Evolutionary conservation across 345 rosid genomes (phyloP), one percentile per base, ranked within the genome.

Genomic region (Cardamine resedifolia): DNA sequence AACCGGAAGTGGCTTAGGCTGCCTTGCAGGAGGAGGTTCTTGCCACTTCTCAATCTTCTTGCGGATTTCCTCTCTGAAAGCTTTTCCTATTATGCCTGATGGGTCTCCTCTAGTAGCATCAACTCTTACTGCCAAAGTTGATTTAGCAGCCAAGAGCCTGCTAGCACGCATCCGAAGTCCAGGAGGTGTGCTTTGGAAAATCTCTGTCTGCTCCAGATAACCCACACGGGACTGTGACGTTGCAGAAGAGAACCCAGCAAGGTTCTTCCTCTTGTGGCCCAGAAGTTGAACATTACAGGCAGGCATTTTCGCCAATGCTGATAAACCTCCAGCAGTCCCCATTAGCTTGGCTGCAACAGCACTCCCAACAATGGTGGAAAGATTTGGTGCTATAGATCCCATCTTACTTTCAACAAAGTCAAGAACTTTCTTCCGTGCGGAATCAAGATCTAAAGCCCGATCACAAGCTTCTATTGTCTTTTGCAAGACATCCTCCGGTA

Each of bases 31-130:
- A 76, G 99, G 98, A 24, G 92, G 96, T 80, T 95, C 97, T 75
- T 91, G 99, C 96, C 98, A 98, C 87, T 78, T 95, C 98, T n/a
- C n/a, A 74, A 95, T 90, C 78, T 90, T 95, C 84, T 95, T 95
- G 47, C 64, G 79, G 9, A 95, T 87, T 51, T 81, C 87, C 23
- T 91, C 99, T 50, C 82, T 80, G 4, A 90, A 81, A 26, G 82
- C 73, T 76, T 86, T n/a, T 88, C 73, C 99, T 96, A 61, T 86
- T 51, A 50, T 82, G 19, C 99, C 97, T 0, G 86, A 82, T 21
- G 91, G 90, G 74, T 95, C 97, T 60, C 96, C 92, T 75, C 96
- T 83, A 16, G 70, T 85, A 63, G 97, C 85, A 83, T 91, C 97
- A 51, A 95, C 88, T 55, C 91, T 87, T 44, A 96, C 96, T 9